Evolutionary conservation across 371 early-diverging fungal species (phyloP).

Genomic region (Mucor irregularis): DNA sequence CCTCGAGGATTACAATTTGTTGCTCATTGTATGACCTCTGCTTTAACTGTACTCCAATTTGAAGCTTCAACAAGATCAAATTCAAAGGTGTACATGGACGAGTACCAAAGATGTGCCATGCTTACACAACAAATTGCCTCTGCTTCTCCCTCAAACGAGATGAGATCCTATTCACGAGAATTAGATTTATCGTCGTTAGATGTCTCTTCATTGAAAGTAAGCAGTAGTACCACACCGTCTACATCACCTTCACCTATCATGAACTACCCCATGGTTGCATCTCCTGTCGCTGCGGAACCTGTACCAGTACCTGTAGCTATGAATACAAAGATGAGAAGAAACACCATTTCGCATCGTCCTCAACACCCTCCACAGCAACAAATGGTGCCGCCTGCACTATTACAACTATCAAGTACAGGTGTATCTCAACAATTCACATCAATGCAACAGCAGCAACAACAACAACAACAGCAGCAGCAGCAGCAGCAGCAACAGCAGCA

Average conservation of each 20-base stretch:
- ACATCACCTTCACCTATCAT: constrained; percentile 16
- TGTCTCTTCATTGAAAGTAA: neutral
- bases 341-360: constrained; percentile 19
- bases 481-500: neutral
- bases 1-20: constrained; percentile 40
- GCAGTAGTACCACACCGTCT: neutral
- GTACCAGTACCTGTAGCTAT: neutral
- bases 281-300: neutral
- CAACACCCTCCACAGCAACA: neutral
- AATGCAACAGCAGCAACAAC: constrained; percentile 16
- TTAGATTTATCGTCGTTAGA: constrained; percentile 18
- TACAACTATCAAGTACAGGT: constrained; percentile 20
- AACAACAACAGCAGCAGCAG: constrained; percentile 9
- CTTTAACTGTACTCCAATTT: constrained; percentile 34
- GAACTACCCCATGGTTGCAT: neutral
- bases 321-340: constrained; percentile 6
- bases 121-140: constrained; percentile 27
- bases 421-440: constrained; percentile 2
- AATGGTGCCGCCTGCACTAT: constrained; percentile 6
- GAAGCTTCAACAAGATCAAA: constrained; percentile 16
- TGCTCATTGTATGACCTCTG: constrained; percentile 37
- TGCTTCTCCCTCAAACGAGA: constrained; percentile 38
- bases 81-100: constrained; percentile 10
- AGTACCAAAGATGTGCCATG: constrained; percentile 27
- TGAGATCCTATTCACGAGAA: constrained; percentile 32